Base-by-base conservation (phyloP, 371 early-diverging fungal species). In the Paramicrosporidium saccamoebae region DNA sequence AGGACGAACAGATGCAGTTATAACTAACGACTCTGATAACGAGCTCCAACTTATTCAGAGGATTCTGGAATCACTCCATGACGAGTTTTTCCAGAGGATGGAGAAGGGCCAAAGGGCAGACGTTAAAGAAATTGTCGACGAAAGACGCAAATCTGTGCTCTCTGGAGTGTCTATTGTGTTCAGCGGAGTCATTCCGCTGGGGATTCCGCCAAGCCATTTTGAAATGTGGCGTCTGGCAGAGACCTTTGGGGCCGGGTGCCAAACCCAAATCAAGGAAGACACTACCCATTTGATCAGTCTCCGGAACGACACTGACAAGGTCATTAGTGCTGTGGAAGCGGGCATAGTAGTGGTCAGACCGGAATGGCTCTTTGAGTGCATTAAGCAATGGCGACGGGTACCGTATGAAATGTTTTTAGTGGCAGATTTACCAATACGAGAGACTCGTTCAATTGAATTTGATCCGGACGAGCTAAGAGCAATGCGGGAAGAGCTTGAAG, bases 211-310 rank as follows among this genome's bases (percentile, higher is more conserved):
- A 14, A 25, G 24, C 3, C 32, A 26, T 5, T 37, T 37, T 7
- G 67, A 72, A 25, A 51, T 63, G 15, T 71, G 72, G 72, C 43
- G 52, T 24, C 42, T 53, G 32, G 69, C 69, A 3, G 32, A 33
- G 17, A 41, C 46, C 4, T 71, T 63, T 47, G 73, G 73, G 2
- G 74, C 67, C 0, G 27, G 30, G 12, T 69, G 71, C 26, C 44
- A 42, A 0, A 32, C 29, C 0, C 52, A 61, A 2, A 27, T 67
- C 17, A 42, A 39, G n/a, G 35, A 40, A 0, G 36, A 47, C 9
- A 52, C 62, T 10, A 73, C 78, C 0, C 78, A 77, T 30, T 39
- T 77, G n/a, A n/a, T n/a, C n/a, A n/a, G n/a, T n/a, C n/a, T n/a
- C n/a, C n/a, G n/a, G n/a, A n/a, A n/a, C n/a, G n/a, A n/a, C n/a